Evolutionary conservation across 192 early-diverging fungal genomes (phyloP), one percentile per base, ranked within the genome.

Genomic region (Linnemannia hyalina): DNA sequence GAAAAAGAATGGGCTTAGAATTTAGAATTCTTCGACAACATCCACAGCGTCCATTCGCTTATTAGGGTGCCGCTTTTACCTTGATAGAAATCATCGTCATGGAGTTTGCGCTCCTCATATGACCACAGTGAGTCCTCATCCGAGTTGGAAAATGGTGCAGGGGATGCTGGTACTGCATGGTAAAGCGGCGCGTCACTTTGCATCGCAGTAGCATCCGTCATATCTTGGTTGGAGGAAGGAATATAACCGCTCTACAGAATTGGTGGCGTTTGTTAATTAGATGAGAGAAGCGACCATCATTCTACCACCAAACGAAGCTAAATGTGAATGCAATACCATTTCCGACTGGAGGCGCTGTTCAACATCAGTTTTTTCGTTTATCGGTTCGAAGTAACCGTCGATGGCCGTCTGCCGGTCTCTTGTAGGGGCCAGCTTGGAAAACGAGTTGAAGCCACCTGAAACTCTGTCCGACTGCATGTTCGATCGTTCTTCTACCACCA

Each of bases 371-470:
- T 78, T 69, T 6, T 35, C 54, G 6, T 54, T 11, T 1, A 74
- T 22, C 38, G 55, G 78, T 18, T 68, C 72, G 35, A 80, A 80
- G 38, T 57, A 80, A 2, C 57, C 71, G 40, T 80, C 78, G 40
- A 80, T 80, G 57, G 70, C 72, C 10, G 41, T 73, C 60, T 80
- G 78, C 32, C 70, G 40, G 22, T 74, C 78, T 18, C 47, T 74
- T 36, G 70, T 71, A 23, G 72, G 40, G 49, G 46, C 26, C 20
- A 63, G 55, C 35, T 20, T 41, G 0, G 68, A 6, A 76, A 41
- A 52, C 4, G 23, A n/a, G 40, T 38, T 36, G 16, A 75, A 6
- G 23, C 54, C 23, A 8, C n/a, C 20, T n/a, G 54, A n/a, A n/a
- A 5, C n/a, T 57, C 23, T 57, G 22, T 57, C 23, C 20, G 54